Evolutionary conservation across 2,329 filamentous ascomycete species (phyloP), one percentile per base, ranked within the genome.

Genomic region (Nakataea oryzae): DNA sequence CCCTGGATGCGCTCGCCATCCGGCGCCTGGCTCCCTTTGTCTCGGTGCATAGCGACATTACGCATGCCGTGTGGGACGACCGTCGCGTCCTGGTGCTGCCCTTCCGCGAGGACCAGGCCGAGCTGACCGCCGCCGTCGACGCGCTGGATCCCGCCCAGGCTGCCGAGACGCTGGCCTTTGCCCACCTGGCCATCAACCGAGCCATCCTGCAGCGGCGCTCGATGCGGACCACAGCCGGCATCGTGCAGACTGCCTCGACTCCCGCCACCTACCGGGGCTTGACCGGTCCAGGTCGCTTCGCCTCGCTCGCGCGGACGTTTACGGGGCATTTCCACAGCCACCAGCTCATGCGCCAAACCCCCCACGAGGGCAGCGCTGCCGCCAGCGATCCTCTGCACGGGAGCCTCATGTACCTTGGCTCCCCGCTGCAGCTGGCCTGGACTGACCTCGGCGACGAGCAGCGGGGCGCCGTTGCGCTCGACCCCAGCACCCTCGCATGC

Each of bases 271-370:
- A 73, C 62, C 64, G 58, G 5, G 71, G 71, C 21, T 59, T 71
- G 13, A 71, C 68, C 17, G 66, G 70, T 17, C 68, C 68, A 0
- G 63, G 63, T 34, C 58, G 63, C 54, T 73, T 73, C 61, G 64
- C 66, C 24, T 28, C 65, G 32, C 64, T 73, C 21, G 71, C 71
- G 11, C 69, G 70, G 60, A 72, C 71, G 11, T 73, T 72, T 54
- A 73, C 71, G 2, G 71, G 71, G 0, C 71, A 73, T 58, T 73
- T 73, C 54, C 71, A 73, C 63, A 70, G 66, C 47, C 69, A 71
- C 57, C 71, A 73, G 62, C 69, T 67, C 14, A 72, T 73, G 24
- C 24, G 68, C 32, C 71, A 70, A 58, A 14, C 1, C 61, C 47
- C 27, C n/a, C 63, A 24, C 54, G 63, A 7, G 21, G 59, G 50